phyloP scores from a whole-genome alignment of 495 filamentous ascomycete species.

The Penicillium coprophilum region DNA sequence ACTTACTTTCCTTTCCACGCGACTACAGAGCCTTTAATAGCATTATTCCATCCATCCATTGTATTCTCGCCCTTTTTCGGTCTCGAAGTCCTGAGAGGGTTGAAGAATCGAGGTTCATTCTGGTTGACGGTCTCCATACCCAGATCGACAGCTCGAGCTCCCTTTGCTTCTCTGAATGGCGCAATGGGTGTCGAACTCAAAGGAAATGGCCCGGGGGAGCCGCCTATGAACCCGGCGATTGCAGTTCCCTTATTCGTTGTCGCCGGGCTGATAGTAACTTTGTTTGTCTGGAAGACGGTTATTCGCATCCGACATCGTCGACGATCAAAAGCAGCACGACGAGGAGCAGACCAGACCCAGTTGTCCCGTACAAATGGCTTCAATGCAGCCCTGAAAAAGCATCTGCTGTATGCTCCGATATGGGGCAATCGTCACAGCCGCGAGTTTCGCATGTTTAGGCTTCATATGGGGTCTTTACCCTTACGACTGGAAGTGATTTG shows the following conservation, averaged over 20 bases:
- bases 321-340: conserved; percentile 24
- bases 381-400: conserved; percentile 37
- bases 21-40: background rate
- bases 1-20: conserved; percentile 14
- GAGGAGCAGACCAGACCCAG: conserved; percentile 27
- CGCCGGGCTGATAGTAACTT: conserved; percentile 25
- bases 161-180: conserved; percentile 16
- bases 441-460: conserved; percentile 33
- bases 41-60: conserved; percentile 2
- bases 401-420: conserved; percentile 45
- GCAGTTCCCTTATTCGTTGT: conserved; percentile 39
- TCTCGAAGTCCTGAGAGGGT: conserved; percentile 15
- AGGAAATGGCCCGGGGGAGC: conserved; percentile 29
- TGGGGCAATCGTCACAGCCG: conserved; percentile 41
- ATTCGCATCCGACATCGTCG: conserved; percentile 32
- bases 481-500: conserved; percentile 37
- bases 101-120: conserved; percentile 15
- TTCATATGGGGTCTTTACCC: conserved; percentile 47
- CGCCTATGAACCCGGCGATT: conserved; percentile 39
- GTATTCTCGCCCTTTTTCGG: conserved; percentile 3
- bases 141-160: background rate
- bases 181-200: conserved; percentile 34
- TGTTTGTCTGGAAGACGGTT: conserved; percentile 28
- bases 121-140: conserved; percentile 14
- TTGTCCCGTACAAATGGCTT: conserved; percentile 18